Percentiles rank a stretch among this genome's conserved stretches.
Evolutionary conservation across 164 flowering plant species (phyloP).

Genomic region (Magnolia changhungtana): DNA sequence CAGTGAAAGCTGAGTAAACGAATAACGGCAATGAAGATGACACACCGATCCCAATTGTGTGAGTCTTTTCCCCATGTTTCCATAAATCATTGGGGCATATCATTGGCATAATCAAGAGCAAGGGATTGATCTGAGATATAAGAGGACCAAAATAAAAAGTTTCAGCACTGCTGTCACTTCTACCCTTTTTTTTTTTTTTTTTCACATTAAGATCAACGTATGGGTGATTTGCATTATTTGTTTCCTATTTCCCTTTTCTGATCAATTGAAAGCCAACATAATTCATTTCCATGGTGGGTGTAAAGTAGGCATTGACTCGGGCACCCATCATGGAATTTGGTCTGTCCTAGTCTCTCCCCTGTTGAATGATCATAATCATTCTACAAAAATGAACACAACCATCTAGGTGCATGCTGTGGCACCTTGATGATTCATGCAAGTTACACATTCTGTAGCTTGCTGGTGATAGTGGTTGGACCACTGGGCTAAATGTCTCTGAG

Average conservation of each 20-base stretch:
- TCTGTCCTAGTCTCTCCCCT: no score
- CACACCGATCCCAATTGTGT: conserved; percentile 23
- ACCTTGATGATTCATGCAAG: no score
- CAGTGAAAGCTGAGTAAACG: conserved; percentile 87
- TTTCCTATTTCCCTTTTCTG: not conserved
- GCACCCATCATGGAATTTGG: no score
- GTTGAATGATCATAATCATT: no score
- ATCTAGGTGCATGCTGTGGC: no score
- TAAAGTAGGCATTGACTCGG: no score
- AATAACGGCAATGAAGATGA: conserved; percentile 26
- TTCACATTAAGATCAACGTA: not conserved
- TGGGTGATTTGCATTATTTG: not conserved
- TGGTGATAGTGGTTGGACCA: no score
- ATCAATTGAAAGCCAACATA: not conserved
- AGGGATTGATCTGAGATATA: no score
- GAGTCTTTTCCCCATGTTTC: conserved; percentile 3
- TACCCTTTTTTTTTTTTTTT: not conserved
- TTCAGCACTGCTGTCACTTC: not conserved
- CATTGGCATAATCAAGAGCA: not conserved
- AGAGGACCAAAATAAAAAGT: not conserved
- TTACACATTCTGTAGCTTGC: no score
- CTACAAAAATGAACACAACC: no score
- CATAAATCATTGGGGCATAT: not conserved
- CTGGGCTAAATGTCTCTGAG: no score
- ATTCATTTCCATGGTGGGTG: no score